Evolutionary conservation across 2,329 filamentous ascomycete species (phyloP).

Genomic region (Fusarium newnesense): DNA sequence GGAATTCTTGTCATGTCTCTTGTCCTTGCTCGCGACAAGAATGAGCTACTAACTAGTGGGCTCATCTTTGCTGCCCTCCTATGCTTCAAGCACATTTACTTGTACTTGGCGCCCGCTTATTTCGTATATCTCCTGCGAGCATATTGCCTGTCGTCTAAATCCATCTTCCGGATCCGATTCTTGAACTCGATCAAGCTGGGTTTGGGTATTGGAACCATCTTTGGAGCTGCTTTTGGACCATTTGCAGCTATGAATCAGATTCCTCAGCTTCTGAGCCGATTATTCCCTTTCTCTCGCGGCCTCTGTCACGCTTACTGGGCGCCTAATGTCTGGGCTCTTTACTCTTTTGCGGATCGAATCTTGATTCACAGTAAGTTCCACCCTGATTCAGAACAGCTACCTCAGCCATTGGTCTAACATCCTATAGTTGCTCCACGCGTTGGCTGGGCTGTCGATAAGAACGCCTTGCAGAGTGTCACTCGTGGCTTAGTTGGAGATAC

Average conservation of each 20-base stretch:
- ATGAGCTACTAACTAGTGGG: slow-evolving; percentile 80
- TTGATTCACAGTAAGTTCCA: slow-evolving; percentile 77
- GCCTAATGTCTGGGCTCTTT: slow-evolving; percentile 95
- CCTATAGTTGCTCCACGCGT: slow-evolving; percentile 80
- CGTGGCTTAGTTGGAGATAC: slow-evolving; percentile 93
- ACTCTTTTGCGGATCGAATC: slow-evolving; percentile 87
- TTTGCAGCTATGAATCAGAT: slow-evolving; percentile 86
- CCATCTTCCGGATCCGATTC: slow-evolving; percentile 79
- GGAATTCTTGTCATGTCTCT: slow-evolving; percentile 89
- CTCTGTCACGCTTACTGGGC: slow-evolving; percentile 99
- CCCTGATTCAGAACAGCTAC: neutral
- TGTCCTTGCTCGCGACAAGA: slow-evolving; percentile 79
- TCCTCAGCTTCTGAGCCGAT: slow-evolving; percentile 80
- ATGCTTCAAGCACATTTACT: slow-evolving; percentile 98
- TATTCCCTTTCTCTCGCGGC: slow-evolving; percentile 94
- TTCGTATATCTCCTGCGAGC: slow-evolving; percentile 91
- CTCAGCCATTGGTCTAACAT: slow-evolving; percentile 17
- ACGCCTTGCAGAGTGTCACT: slow-evolving; percentile 88
- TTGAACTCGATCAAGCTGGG: slow-evolving; percentile 87
- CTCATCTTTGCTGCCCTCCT: slow-evolving; percentile 85
- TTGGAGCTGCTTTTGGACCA: slow-evolving; percentile 86
- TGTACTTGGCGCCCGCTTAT: slow-evolving; percentile 95
- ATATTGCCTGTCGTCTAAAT: slow-evolving; percentile 86
- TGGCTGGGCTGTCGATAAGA: slow-evolving; percentile 76
- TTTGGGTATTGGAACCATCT: slow-evolving; percentile 74